phyloP scores from a whole-genome alignment of 805 yeast species.

The Ogataea wickerhamii region DNA sequence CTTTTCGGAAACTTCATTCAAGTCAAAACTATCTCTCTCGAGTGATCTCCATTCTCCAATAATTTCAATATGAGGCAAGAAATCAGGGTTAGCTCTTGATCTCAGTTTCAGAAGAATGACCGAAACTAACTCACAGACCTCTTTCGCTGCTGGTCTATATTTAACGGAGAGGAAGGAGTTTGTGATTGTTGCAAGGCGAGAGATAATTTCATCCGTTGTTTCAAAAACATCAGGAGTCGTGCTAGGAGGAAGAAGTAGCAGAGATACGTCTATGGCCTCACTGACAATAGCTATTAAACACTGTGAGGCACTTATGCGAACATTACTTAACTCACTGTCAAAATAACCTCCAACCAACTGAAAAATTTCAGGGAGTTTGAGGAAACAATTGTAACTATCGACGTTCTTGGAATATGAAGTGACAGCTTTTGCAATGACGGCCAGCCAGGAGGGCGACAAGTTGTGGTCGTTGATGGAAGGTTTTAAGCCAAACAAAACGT shows the following conservation, averaged over 20 bases:
- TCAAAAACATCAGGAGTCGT: constrained; percentile 52
- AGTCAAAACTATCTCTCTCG: constrained; percentile 64
- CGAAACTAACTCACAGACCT: constrained; percentile 64
- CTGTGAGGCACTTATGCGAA: constrained; percentile 76
- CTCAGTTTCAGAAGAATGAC: constrained; percentile 62
- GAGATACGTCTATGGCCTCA: constrained; percentile 60
- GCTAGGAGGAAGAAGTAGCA: constrained; percentile 50
- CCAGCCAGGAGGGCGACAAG: constrained; percentile 91
- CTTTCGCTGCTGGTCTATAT: constrained; percentile 72
- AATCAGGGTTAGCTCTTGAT: constrained; percentile 65
- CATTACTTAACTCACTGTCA: constrained; percentile 57
- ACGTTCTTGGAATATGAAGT: constrained; percentile 46
- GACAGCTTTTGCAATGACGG: constrained; percentile 83
- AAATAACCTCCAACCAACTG: constrained; percentile 60
- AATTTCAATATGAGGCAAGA: constrained; percentile 58
- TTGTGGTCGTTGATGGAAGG: constrained; percentile 83
- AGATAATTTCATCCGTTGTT: constrained; percentile 49
- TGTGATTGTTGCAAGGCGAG: constrained; percentile 50
- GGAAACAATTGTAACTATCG: constrained; percentile 49
- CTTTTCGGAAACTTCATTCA: constrained; percentile 71
- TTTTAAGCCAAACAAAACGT: constrained; percentile 70
- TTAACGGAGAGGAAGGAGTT: constrained; percentile 61
- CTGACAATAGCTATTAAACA: constrained; percentile 77
- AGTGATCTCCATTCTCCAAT: constrained; percentile 86
- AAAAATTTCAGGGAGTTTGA: constrained; percentile 54